These are phyloP conservation scores for Poronia punctata DNA, from an alignment of 495 filamentous ascomycete genomes.

Conservation along the genomic window DNA sequence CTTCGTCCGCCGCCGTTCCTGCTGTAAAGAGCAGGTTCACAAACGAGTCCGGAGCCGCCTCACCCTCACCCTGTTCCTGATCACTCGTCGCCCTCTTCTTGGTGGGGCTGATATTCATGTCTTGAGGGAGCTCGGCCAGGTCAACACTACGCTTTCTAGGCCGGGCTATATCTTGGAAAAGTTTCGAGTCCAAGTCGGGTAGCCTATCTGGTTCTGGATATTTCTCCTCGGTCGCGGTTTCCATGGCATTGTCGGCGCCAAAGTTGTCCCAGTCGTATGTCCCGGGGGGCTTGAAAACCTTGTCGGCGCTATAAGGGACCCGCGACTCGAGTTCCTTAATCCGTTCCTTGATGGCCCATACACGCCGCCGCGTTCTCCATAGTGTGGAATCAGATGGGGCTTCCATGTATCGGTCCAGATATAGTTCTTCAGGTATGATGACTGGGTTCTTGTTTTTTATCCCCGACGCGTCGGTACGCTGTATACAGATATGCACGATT, in stretches of 20 bases:
- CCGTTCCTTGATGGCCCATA: constrained; percentile 67
- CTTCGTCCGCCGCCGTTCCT: constrained; percentile 9
- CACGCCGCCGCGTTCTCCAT: constrained; percentile 53
- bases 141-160: neutral
- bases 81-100: constrained; percentile 2
- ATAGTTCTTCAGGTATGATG: constrained; percentile 66
- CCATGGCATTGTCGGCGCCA: constrained; percentile 1
- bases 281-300: neutral
- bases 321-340: constrained; percentile 49
- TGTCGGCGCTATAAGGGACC: constrained; percentile 1
- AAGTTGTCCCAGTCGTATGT: neutral
- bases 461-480: constrained; percentile 57
- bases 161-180: constrained; percentile 5
- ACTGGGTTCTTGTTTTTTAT: constrained; percentile 77
- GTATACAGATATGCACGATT: constrained; percentile 81
- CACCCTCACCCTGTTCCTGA: too few species aligned
- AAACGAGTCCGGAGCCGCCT: too few species aligned
- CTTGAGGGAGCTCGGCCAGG: neutral
- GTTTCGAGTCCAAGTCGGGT: constrained; percentile 3
- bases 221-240: neutral
- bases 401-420: constrained; percentile 86
- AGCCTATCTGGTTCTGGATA: neutral
- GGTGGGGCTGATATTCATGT: neutral
- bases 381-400: constrained; percentile 48
- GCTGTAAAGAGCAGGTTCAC: constrained; percentile 9